These are phyloP conservation scores for Cryptococcus hybrid DNA, from an alignment of 1,284 basidiomycete genomes.

Conservation along the genomic window DNA sequence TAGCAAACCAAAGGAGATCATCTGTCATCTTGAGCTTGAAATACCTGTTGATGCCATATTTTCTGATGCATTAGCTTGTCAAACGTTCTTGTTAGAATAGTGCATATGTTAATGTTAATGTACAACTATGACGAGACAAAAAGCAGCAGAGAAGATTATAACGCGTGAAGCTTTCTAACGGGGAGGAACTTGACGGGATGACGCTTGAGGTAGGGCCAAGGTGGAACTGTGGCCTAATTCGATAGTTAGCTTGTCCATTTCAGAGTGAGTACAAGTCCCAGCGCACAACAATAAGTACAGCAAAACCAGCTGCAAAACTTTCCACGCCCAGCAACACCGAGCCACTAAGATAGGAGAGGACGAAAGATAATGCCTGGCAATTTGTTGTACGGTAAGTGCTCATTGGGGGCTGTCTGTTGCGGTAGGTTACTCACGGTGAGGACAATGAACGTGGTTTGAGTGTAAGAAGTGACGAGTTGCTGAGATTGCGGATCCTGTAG, in stretches of 20 bases:
- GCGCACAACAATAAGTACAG: conserved; percentile 31
- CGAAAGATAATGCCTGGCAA: conserved; percentile 31
- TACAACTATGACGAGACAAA: no score
- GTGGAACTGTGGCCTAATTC: conserved; percentile 29
- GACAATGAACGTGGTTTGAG: conserved; percentile 33
- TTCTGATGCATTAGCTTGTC: no score
- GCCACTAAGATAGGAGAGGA: conserved; percentile 24
- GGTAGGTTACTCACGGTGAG: conserved; percentile 30
- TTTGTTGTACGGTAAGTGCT: neutral
- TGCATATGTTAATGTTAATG: no score
- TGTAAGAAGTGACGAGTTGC: conserved; percentile 27
- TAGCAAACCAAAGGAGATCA: no score
- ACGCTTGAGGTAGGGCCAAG: conserved; percentile 41
- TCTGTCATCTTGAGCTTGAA: no score
- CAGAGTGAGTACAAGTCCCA: neutral
- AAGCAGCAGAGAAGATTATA: neutral
- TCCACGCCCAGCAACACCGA: conserved; percentile 39
- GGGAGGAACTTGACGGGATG: conserved; percentile 38
- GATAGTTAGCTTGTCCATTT: neutral
- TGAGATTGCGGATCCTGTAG: conserved; percentile 40
- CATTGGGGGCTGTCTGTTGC: conserved; percentile 1
- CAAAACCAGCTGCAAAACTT: conserved; percentile 33
- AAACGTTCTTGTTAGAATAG: no score
- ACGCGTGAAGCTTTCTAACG: conserved; percentile 20
- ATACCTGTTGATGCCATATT: no score